Base-by-base conservation (phyloP, 192 early-diverging fungal species). In the Coemansia sp. region DNA sequence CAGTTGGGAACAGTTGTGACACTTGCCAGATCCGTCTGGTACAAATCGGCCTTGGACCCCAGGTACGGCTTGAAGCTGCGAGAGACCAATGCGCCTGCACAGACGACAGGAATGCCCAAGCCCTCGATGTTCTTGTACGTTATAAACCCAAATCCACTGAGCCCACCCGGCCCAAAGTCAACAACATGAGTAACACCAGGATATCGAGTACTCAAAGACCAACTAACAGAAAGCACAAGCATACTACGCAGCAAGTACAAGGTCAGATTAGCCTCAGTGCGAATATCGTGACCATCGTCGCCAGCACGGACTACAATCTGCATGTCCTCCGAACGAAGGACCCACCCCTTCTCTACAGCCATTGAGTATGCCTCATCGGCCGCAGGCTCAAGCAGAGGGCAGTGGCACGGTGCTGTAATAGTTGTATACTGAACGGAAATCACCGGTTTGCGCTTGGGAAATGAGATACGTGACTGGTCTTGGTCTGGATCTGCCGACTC, bases 101-200 rank as follows among this genome's bases (percentile, higher is more conserved):
- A 76, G 5, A 80, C 62, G 3, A 85, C 67, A 42, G 89, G 86
- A 16, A 93, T 89, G 67, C 97, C 97, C 27, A 87, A 85, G 63
- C 97, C 97, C 65, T 96, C 94, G 77, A 93, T 89, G 86, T 95
- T 96, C 54, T 91, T 90, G 80, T 90, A 86, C 18, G 94, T 94
- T 67, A 98, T 78, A 49, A 85, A 79, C 38, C 95, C 95, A 72
- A 98, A 91, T 15, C 95, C 95, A 3, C 88, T 88, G 10, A 91
- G 71, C 13, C 93, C 93, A 38, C 94, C 94, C 0, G 95, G 94
- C 16, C 97, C 95, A n/a, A n/a, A n/a, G n/a, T n/a, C n/a, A n/a
- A n/a, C n/a, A n/a, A n/a, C n/a, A n/a, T n/a, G n/a, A n/a, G n/a
- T n/a, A n/a, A n/a, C n/a, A n/a, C n/a, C n/a, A n/a, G n/a, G n/a